Base-by-base conservation (phyloP, 305 asterid species). In the Withania somnifera region DNA sequence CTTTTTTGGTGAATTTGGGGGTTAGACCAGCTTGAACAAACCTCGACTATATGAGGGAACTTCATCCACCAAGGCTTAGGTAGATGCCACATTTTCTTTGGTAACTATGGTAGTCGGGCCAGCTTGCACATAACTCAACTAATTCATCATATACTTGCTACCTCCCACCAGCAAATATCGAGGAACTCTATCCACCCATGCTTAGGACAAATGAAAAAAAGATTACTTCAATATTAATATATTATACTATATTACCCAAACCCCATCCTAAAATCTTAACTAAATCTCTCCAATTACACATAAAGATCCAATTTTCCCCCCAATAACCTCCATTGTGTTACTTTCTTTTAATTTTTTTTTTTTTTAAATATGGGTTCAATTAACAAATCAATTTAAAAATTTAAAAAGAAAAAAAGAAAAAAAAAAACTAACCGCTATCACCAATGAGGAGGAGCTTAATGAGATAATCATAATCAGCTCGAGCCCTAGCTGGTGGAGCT, bases 381-480 rank as follows among this genome's bases (percentile, higher is more conserved):
- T 63, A 63, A 63, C 22, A 68, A 42, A 45, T 30, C 14, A 15
- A 24, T 8, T 20, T 4, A 50, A 73, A 73, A 20, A 60, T 13
- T 0, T 5, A 42, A 38, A 13, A 20, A 40, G 5, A 36, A 36
- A 0, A 36, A 36, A 0, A 36, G 5, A 24, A 58, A 5, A 38
- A 22, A 34, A 2, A 24, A 53, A 47, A 81, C 82, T 19, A 77
- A 57, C 83, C 87, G 85, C 87, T 82, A 38, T 85, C 87, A 53
- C 85, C 87, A 38, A 85, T 85, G 83, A 82, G 84, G 34, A 85
- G 85, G 17, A 85, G 87, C 81, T 85, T 85, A 69, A 85, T 60
- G 69, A 85, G 87, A 67, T 82, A 82, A 67, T 85, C 87, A 51
- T 82, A 85, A 75, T 85, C 85, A 6, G 87, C 82, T 51, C 83